These are phyloP conservation scores for Cicer judaicum DNA, from an alignment of 306 rosid genomes.

Conservation along the genomic window DNA sequence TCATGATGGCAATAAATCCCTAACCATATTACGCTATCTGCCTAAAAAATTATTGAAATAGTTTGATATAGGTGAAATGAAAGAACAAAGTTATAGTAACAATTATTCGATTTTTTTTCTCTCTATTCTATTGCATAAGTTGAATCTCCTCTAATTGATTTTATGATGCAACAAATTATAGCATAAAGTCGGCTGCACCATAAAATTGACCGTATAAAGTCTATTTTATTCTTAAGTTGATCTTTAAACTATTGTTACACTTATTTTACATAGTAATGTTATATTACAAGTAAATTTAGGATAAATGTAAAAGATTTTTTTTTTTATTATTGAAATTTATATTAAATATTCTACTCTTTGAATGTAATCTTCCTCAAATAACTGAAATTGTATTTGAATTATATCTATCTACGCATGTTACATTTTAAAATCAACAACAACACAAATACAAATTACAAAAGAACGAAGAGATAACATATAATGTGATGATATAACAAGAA, in stretches of 20 bases:
- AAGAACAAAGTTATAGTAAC: no score
- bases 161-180: no score
- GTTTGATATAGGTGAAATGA: no score
- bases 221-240: no score
- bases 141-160: no score
- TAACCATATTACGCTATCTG: no score
- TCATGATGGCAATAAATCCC: no score
- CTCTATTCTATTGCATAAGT: no score
- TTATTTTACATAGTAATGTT: not conserved
- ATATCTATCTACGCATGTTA: not conserved
- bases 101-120: no score
- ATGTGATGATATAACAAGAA: not conserved
- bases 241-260: not conserved
- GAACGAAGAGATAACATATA: conserved; percentile 8
- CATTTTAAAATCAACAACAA: not conserved
- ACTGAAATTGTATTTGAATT: not conserved
- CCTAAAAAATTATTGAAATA: no score
- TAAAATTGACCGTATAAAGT: no score
- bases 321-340: not conserved
- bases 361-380: conserved; percentile 34
- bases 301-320: not conserved
- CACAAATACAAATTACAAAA: not conserved
- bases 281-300: not conserved
- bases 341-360: conserved; percentile 4
- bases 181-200: no score